Evolutionary conservation across 2,329 filamentous ascomycete genomes (phyloP), one percentile per base, ranked within the genome.

Genomic region (Penicillium olsonii): DNA sequence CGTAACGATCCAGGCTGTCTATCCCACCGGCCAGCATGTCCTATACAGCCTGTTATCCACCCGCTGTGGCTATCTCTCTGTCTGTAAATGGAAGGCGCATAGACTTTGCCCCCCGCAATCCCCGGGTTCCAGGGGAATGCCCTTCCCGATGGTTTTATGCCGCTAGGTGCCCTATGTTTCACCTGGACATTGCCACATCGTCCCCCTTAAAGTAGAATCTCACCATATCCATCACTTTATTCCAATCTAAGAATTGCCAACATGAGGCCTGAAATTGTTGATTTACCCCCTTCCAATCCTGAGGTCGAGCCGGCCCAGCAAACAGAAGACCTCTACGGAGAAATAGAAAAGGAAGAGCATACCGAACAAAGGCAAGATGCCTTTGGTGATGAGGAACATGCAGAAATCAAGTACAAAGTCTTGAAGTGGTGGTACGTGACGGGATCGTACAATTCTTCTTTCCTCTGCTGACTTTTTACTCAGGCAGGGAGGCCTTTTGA

Each of bases 401-500:
- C 29, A 4, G 29, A 31, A 15, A 31, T 31, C 29, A 31, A 31
- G 29, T 31, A 31, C 29, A 31, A 31, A 31, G 29, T 31, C 4
- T n/a, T 31, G 29, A 31, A 31, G 4, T 31, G 29, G 29, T 31
- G 29, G 29, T 31, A 31, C 7, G 29, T 31, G 11, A n/a, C 7
- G 29, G n/a, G 11, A 11, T 12, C 29, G 11, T 31, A n/a, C 14
- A n/a, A 31, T 31, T n/a, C 12, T 14, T 6, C 11, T 31, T n/a
- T n/a, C 4, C 5, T 14, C n/a, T 31, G 6, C n/a, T 31, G 29
- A n/a, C n/a, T 31, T 14, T 5, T 14, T 31, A 6, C n/a, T 4
- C 14, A 31, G 29, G 29, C 29, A 31, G 7, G 29, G 29, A 31
- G 29, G 29, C 29, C 29, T 31, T 4, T 15, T 81, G 49, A 81